A percentile compares a stretch with the other conserved stretches of the same genome.
Evolutionary conservation across 176 grass and related monocot species (phyloP).

Genomic region (Triticum dicoccoides): DNA sequence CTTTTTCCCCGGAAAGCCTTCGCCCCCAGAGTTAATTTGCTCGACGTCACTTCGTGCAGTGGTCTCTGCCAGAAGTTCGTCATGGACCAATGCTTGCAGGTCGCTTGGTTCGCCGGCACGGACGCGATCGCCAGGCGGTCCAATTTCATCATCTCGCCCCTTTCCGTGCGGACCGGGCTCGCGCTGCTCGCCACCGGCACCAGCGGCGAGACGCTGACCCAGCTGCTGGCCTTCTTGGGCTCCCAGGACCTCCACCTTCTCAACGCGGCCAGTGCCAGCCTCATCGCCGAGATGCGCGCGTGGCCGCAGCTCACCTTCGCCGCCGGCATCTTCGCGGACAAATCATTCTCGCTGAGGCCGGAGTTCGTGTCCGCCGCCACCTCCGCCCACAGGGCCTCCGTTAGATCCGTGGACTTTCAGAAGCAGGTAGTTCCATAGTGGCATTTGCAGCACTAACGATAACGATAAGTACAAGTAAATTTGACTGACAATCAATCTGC

Average conservation of each 20-base stretch:
- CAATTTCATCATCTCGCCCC: constrained; percentile 39
- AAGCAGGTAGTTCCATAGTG: background rate
- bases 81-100: constrained; percentile 16
- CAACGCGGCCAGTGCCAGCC: background rate
- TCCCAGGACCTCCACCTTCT: background rate
- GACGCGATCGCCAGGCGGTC: constrained; percentile 10
- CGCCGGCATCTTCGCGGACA: constrained; percentile 22
- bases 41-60: background rate
- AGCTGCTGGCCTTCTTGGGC: constrained; percentile 23
- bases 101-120: constrained; percentile 9
- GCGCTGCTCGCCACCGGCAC: constrained; percentile 25
- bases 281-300: background rate
- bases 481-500: background rate
- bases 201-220: background rate
- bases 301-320: constrained; percentile 31
- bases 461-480: too few species aligned
- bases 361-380: constrained; percentile 9
- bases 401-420: background rate
- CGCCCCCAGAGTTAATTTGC: background rate
- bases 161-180: background rate
- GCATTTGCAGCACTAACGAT: background rate
- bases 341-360: background rate
- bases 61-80: background rate
- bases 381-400: background rate
- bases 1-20: background rate